Evolutionary conservation across 2,329 filamentous ascomycete genomes (phyloP).

Genomic region (Aspergillus latus): DNA sequence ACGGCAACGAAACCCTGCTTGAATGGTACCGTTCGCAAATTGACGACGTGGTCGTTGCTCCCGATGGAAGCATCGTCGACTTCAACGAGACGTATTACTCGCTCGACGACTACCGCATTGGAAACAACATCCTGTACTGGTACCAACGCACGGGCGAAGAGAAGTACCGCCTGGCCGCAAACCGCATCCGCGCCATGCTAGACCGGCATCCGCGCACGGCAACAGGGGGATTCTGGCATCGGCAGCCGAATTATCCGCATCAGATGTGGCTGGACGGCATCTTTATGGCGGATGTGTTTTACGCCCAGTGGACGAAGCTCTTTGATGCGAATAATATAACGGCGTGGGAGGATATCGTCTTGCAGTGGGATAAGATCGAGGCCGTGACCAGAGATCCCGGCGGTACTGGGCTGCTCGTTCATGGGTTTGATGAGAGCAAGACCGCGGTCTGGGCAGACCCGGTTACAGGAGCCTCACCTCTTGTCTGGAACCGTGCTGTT

Average conservation of each 20-base stretch:
- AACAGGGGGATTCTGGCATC: conserved; percentile 1
- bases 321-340: background rate
- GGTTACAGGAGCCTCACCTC: background rate
- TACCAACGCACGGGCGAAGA: conserved; percentile 4
- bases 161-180: background rate
- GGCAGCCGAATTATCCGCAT: background rate
- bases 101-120: conserved; percentile 6
- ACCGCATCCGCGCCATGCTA: background rate
- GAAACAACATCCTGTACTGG: conserved; percentile 2
- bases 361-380: conserved; percentile 7
- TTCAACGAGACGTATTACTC: conserved; percentile 7
- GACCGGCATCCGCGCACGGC: background rate
- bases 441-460: conserved; percentile 1
- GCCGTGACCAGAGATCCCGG: background rate
- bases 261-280: conserved; percentile 7
- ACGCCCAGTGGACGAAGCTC: background rate
- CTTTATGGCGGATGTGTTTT: conserved; percentile 4
- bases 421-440: conserved; percentile 2
- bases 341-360: conserved; percentile 1
- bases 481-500: conserved; percentile 2
- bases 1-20: background rate
- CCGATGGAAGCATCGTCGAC: background rate
- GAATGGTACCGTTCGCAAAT: conserved; percentile 1
- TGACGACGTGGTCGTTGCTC: background rate
- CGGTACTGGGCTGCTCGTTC: background rate